Evolutionary conservation across 306 rosid genomes (phyloP).

Genomic region (Medicago arabica): DNA sequence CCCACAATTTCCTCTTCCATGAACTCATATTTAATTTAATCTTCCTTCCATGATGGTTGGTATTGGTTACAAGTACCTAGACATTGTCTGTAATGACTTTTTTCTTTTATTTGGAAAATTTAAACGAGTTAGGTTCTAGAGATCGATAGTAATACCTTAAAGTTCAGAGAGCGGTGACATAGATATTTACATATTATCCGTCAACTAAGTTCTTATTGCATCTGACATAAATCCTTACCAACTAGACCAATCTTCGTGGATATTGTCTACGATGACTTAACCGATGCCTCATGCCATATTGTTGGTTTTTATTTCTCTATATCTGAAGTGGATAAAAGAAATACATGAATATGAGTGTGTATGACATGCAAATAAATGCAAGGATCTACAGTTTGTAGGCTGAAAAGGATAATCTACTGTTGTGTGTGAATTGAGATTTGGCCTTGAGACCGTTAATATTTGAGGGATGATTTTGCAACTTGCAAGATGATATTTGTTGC

Average conservation of each 20-base stretch:
- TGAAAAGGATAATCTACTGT: slow-evolving; percentile 30
- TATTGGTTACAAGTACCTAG: slow-evolving; percentile 58
- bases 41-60: slow-evolving; percentile 48
- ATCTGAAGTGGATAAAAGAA: background rate
- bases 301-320: slow-evolving; percentile 12
- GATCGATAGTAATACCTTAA: too few species aligned
- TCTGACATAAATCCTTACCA: background rate
- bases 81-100: slow-evolving; percentile 34
- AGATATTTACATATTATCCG: background rate
- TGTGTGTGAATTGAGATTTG: slow-evolving; percentile 6
- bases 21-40: slow-evolving; percentile 42
- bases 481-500: slow-evolving; percentile 39
- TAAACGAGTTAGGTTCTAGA: background rate
- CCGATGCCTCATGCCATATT: slow-evolving; percentile 45
- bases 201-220: background rate
- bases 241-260: background rate
- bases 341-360: slow-evolving; percentile 14
- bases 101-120: background rate
- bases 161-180: background rate
- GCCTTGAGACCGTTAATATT: slow-evolving; percentile 1
- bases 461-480: slow-evolving; percentile 28
- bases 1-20: slow-evolving; percentile 56
- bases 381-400: slow-evolving; percentile 11
- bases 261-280: slow-evolving; percentile 27
- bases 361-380: slow-evolving; percentile 30